These are phyloP conservation scores for Aspergillus campestris DNA, from an alignment of 495 filamentous ascomycete genomes.

Conservation along the genomic window DNA sequence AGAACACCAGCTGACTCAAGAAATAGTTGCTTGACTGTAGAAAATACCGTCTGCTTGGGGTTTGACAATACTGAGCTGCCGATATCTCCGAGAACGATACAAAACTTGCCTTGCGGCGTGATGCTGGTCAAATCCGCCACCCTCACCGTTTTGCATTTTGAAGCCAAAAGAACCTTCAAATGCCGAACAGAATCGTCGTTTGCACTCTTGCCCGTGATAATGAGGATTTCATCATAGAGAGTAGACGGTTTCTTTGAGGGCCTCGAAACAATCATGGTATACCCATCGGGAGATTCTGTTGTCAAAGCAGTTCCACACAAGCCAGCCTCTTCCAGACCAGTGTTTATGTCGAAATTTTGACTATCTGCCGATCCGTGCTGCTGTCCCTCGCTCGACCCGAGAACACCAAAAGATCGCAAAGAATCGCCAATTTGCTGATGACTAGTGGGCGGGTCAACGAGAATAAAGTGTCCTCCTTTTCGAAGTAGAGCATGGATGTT, in stretches of 20 bases:
- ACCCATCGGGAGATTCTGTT: background rate
- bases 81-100: slow-evolving; percentile 16
- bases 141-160: background rate
- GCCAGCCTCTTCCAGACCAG: background rate
- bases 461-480: slow-evolving; percentile 18
- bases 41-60: slow-evolving; percentile 1
- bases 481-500: slow-evolving; percentile 26
- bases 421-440: slow-evolving; percentile 5
- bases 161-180: slow-evolving; percentile 1
- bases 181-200: background rate
- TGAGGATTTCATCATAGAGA: slow-evolving; percentile 2
- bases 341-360: too few relatives aligned
- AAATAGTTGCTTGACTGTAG: slow-evolving; percentile 16
- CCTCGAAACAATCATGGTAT: slow-evolving; percentile 1
- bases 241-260: background rate
- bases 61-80: slow-evolving; percentile 2
- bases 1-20: slow-evolving; percentile 14
- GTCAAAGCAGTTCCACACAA: background rate
- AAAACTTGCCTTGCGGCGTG: slow-evolving; percentile 12
- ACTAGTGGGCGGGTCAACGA: slow-evolving; percentile 6
- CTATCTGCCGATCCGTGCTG: background rate
- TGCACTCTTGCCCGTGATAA: slow-evolving; percentile 5
- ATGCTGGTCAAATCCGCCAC: slow-evolving; percentile 1
- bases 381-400: slow-evolving; percentile 1
- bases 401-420: slow-evolving; percentile 5